Evolutionary conservation across 2,329 filamentous ascomycete genomes (phyloP).

Genomic region (Rhynchosporium agropyri): DNA sequence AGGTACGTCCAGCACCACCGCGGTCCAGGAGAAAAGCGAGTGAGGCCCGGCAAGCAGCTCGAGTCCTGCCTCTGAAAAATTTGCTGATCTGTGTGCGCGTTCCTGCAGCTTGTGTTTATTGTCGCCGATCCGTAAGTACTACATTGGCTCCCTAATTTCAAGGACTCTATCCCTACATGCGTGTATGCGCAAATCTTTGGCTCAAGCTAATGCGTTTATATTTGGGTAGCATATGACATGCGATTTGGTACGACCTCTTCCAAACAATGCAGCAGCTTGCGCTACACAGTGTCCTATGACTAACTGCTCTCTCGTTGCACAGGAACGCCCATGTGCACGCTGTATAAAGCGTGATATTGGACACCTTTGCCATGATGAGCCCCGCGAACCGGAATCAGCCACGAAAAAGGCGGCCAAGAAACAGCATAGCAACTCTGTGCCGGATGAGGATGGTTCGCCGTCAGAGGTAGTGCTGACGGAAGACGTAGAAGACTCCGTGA

Average conservation of each 20-base stretch:
- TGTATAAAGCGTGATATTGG: constrained; percentile 99
- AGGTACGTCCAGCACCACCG: constrained; percentile 57
- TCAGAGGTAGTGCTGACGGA: constrained; percentile 54
- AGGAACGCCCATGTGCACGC: constrained; percentile 95
- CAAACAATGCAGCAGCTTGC: constrained; percentile 39
- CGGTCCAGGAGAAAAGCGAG: no score
- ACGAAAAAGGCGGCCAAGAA: constrained; percentile 75
- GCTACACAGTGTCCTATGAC: constrained; percentile 40
- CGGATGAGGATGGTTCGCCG: constrained; percentile 62
- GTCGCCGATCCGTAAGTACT: constrained; percentile 82
- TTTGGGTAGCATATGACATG: constrained; percentile 80
- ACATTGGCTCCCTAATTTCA: constrained; percentile 39
- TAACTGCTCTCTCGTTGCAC: constrained; percentile 40
- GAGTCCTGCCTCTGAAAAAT: constrained; percentile 37
- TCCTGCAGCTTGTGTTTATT: constrained; percentile 80
- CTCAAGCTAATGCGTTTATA: constrained; percentile 43
- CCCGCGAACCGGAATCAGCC: constrained; percentile 72
- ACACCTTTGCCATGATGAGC: constrained; percentile 97
- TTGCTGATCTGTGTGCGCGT: constrained; percentile 44
- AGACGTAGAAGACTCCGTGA: constrained; percentile 49
- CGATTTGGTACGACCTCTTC: constrained; percentile 70
- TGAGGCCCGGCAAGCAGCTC: constrained; percentile 26
- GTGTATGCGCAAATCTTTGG: constrained; percentile 41
- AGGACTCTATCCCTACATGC: constrained; percentile 37
- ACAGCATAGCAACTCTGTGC: constrained; percentile 56